Conservation (phyloP, 202 grass and related monocot genomes). For the Brachypodium distachyon region DNA sequence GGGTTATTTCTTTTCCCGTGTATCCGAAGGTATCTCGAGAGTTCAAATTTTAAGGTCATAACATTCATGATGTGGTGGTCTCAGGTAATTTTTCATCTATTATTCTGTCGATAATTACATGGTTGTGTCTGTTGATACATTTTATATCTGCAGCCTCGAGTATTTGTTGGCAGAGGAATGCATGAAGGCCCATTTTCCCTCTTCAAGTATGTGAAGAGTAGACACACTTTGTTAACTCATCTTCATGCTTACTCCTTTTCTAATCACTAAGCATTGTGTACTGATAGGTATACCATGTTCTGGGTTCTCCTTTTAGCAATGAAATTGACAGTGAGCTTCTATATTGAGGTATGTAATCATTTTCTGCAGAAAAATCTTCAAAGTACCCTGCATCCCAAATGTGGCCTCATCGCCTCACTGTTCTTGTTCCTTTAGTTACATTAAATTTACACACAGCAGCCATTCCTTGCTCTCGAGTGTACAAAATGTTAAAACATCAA, state of each 20-base stretch:
- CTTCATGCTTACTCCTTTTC: slow-evolving; percentile 5
- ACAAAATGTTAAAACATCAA: not conserved
- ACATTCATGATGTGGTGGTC: slow-evolving; percentile 99
- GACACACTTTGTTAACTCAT: slow-evolving; percentile 16
- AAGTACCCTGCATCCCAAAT: not conserved
- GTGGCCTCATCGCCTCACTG: not conserved
- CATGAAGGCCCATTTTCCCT: slow-evolving; percentile 97
- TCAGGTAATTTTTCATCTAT: slow-evolving; percentile 51
- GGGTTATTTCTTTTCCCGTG: slow-evolving; percentile 89
- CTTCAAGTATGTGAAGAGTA: slow-evolving; percentile 71
- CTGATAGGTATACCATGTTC: slow-evolving; percentile 83
- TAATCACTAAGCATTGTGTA: slow-evolving; percentile 12
- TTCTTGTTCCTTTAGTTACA: not conserved
- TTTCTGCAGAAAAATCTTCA: not conserved
- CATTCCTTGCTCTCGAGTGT: not conserved
- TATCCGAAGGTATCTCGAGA: slow-evolving; percentile 71
- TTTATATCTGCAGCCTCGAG: slow-evolving; percentile 71
- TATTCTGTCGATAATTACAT: not conserved
- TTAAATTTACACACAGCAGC: not conserved
- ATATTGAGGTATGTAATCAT: slow-evolving; percentile 64
- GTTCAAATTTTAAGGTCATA: slow-evolving; percentile 72
- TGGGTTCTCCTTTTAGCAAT: slow-evolving; percentile 87
- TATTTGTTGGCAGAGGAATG: slow-evolving; percentile 99
- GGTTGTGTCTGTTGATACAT: not conserved
- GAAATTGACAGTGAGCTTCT: slow-evolving; percentile 92